Base-by-base conservation (phyloP, 352 stramenopile genomes). In the Phytophthora syringae region DNA sequence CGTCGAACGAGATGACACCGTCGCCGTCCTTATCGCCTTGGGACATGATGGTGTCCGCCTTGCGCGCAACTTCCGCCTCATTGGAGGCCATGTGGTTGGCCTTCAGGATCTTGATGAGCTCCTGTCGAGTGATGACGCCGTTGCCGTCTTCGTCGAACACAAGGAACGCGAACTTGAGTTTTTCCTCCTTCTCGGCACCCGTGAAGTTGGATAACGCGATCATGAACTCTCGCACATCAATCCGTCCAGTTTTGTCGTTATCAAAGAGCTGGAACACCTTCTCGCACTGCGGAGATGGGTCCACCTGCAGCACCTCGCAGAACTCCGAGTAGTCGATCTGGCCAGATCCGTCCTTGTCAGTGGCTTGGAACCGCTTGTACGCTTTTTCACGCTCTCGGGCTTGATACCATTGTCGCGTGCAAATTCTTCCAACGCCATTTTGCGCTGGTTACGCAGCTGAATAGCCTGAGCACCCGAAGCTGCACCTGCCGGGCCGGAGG, bases 311-410 rank as follows among this genome's bases (percentile, higher is more conserved):
- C 28, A 99, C 82, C 67, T 99, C 93, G 61, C 96, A 99, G 77
- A 99, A 98, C 76, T 99, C 96, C 16, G 92, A 97, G 82, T 98
- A 98, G 73, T 98, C 92, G 57, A 98, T 98, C 64, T 98, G 86
- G 21, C 96, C 96, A 5, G 86, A 97, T 24, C n/a, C n/a, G 50
- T 98, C 92, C 64, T 98, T 98, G 75, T 98, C 92, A 2, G 90
- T 95, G 12, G 90, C 89, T 78, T 98, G 90, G 82, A 98, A 99
- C 27, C 94, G 85, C 70, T 98, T 98, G 82, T 98, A 98, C 37
- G 94, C 94, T 70, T 98, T 76, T 98, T 98, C 61, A 99, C 97
- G 16, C 84, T 97, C 70, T 98, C 96, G 20, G 94, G 92, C 67
- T 98, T 98, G 67, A 98, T 92, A 36, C 96, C 97, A 66, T 98